Percentiles rank a stretch among this genome's conserved stretches.
Conservation (phyloP, 441 rosid genomes). For the Eutrema salsugineum region DNA sequence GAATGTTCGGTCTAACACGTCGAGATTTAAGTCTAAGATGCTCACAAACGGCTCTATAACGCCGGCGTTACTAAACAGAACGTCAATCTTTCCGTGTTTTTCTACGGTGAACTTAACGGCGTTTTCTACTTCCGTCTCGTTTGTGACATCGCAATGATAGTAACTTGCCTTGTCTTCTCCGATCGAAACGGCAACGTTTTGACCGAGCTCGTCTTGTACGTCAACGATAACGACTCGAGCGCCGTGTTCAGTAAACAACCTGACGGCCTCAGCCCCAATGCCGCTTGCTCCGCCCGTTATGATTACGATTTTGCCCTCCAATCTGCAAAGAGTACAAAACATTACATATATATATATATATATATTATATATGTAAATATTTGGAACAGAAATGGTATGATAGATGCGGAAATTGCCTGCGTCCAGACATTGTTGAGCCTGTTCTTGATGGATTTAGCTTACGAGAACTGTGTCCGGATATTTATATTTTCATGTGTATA, state of each 20-base stretch:
- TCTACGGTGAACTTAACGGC: conserved; percentile 50
- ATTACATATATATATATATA: background rate
- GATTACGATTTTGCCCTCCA: conserved; percentile 74
- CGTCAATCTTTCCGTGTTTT: conserved; percentile 58
- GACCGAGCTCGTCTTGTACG: conserved; percentile 62
- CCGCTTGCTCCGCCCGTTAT: conserved; percentile 85
- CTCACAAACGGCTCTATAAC: conserved; percentile 52
- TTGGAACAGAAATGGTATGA: background rate
- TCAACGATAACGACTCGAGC: conserved; percentile 63
- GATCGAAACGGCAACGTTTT: conserved; percentile 38
- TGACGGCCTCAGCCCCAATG: conserved; percentile 68
- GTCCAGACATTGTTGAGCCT: conserved; percentile 17
- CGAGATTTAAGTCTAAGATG: conserved; percentile 58
- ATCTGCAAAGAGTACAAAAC: conserved; percentile 31
- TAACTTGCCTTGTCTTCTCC: conserved; percentile 44
- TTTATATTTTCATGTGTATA: background rate
- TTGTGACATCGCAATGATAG: conserved; percentile 68
- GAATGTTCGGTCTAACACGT: conserved; percentile 48
- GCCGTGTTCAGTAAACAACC: conserved; percentile 57
- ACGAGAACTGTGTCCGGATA: background rate
- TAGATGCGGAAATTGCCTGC: conserved; percentile 12
- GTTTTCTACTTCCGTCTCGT: conserved; percentile 70
- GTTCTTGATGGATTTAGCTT: background rate
- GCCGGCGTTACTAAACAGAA: conserved; percentile 82
- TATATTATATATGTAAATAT: background rate